A percentile compares a stretch with the other conserved stretches of the same genome.
phyloP scores from a whole-genome alignment of 805 yeast species.

The Kodamaea kakaduensis region DNA sequence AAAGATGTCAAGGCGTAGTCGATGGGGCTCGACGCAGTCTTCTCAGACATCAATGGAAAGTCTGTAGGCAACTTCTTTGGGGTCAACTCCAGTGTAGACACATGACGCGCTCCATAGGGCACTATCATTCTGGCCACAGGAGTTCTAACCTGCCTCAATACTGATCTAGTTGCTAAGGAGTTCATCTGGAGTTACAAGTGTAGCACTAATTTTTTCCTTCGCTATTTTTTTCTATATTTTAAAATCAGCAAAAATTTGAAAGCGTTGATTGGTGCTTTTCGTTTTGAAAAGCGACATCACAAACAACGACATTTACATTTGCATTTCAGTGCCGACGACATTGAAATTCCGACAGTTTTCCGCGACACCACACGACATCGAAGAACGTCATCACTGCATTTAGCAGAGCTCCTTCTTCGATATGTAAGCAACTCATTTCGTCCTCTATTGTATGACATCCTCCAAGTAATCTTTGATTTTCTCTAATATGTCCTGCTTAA shows the following conservation, averaged over 20 bases:
- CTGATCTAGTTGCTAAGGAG: constrained; percentile 25
- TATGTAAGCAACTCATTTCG: background rate
- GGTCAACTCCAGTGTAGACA: constrained; percentile 42
- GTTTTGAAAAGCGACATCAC: constrained; percentile 19
- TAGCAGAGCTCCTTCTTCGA: background rate
- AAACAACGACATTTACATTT: no score
- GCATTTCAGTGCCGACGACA: no score
- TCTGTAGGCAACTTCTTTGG: constrained; percentile 59
- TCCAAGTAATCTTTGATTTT: constrained; percentile 60
- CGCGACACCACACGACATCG: background rate
- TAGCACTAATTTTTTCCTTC: constrained; percentile 6
- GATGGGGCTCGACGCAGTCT: constrained; percentile 49
- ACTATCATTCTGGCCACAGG: constrained; percentile 14
- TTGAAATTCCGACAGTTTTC: constrained; percentile 1
- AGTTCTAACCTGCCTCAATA: constrained; percentile 17
- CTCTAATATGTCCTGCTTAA: constrained; percentile 55
- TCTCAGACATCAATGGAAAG: constrained; percentile 65
- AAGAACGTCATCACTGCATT: background rate
- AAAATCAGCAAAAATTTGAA: constrained; percentile 35
- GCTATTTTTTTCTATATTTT: constrained; percentile 13
- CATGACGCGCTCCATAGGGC: constrained; percentile 20
- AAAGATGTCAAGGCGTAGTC: constrained; percentile 81
- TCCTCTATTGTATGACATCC: constrained; percentile 31
- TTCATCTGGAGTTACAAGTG: constrained; percentile 18
- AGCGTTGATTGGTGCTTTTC: constrained; percentile 34